Evolutionary conservation across 805 yeast genomes (phyloP).

Genomic region (Yarrowia sp.): DNA sequence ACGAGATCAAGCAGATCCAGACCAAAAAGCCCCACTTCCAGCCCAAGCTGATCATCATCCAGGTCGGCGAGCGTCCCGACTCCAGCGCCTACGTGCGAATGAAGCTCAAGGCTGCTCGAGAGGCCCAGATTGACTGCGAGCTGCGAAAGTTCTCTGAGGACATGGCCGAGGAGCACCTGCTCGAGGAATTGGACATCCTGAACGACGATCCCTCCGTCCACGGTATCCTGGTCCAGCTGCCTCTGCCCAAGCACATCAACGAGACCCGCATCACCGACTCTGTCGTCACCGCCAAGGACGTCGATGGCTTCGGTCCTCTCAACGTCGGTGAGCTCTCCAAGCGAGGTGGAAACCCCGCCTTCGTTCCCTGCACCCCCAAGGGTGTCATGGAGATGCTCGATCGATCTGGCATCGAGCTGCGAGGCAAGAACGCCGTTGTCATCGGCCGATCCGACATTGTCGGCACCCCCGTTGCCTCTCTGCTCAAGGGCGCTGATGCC

Average conservation of each 20-base stretch:
- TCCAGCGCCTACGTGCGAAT: conserved; percentile 87
- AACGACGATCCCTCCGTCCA: conserved; percentile 76
- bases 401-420: conserved; percentile 59
- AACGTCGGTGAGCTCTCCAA: conserved; percentile 90
- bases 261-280: conserved; percentile 78
- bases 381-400: conserved; percentile 83
- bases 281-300: conserved; percentile 82
- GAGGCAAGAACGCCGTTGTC: conserved; percentile 87
- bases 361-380: conserved; percentile 93
- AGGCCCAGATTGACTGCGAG: conserved; percentile 71
- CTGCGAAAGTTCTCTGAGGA: conserved; percentile 63
- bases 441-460: conserved; percentile 95
- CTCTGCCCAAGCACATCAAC: conserved; percentile 75
- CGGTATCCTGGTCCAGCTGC: conserved; percentile 87
- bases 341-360: conserved; percentile 76
- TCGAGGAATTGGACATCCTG: conserved; percentile 57
- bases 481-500: conserved; percentile 70
- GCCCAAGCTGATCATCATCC: conserved; percentile 79
- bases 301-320: conserved; percentile 88
- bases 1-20: conserved; percentile 33
- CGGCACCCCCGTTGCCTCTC: conserved; percentile 86
- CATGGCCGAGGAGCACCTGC: conserved; percentile 55
- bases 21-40: conserved; percentile 45
- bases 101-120: conserved; percentile 85
- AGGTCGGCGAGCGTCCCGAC: conserved; percentile 88